Percentiles rank a stretch among this genome's conserved stretches.
These are phyloP conservation scores for Nissolia schottii DNA, from an alignment of 306 rosid species.

Conservation along the genomic window DNA sequence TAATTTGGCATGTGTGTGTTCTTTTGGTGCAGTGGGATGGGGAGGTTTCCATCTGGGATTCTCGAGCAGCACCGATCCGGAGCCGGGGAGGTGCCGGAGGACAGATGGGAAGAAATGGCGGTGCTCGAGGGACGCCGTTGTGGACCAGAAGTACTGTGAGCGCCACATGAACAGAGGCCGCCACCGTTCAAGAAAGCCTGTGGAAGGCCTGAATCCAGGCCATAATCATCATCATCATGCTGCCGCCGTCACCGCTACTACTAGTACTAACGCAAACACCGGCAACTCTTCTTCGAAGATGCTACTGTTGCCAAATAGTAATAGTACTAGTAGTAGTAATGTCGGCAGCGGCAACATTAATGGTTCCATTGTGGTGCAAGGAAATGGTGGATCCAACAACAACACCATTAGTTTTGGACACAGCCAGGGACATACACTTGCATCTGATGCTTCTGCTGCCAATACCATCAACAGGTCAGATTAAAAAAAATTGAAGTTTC, in stretches of 20 bases:
- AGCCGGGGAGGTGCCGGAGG: conserved; percentile 97
- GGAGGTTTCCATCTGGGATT: conserved; percentile 88
- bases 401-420: conserved; percentile 36
- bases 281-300: neutral
- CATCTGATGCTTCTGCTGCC: conserved; percentile 47
- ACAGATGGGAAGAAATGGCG: conserved; percentile 99
- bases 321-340: neutral
- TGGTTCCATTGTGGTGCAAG: conserved; percentile 21
- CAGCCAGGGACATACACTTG: conserved; percentile 44
- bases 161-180: conserved; percentile 97
- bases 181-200: conserved; percentile 99
- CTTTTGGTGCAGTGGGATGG: conserved; percentile 67
- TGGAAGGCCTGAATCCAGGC: conserved; percentile 98
- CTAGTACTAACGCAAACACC: neutral
- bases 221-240: no score
- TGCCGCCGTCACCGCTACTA: conserved; percentile 47
- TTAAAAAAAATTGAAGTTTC: no score
- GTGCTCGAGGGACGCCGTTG: conserved; percentile 96
- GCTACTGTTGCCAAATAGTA: neutral
- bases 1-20: no score
- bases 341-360: no score
- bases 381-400: conserved; percentile 39
- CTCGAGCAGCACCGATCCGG: conserved; percentile 91
- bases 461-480: conserved; percentile 57
- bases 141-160: conserved; percentile 91